Conservation (phyloP, 345 rosid genomes). For the Brassica nigra region DNA sequence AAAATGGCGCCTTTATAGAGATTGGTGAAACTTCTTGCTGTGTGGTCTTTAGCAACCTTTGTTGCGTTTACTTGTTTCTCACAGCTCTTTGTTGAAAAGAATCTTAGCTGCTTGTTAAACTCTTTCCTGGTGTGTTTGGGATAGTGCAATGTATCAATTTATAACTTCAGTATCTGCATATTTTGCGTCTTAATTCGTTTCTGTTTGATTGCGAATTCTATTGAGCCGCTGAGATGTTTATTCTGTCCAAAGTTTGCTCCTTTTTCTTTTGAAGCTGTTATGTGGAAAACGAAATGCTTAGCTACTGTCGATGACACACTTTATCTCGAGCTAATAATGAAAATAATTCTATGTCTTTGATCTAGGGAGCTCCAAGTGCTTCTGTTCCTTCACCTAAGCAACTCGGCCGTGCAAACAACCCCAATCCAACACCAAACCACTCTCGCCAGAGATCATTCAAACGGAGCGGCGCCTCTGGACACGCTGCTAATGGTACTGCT, state of each 20-base stretch:
- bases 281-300: not conserved
- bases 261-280: not conserved
- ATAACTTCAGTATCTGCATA: too few species aligned
- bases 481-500: conserved; percentile 34
- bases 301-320: not conserved
- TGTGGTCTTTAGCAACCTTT: not conserved
- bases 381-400: not conserved
- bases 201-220: not conserved
- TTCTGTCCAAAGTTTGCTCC: not conserved
- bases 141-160: too few species aligned
- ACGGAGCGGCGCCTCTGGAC: conserved; percentile 32
- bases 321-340: not conserved
- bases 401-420: not conserved
- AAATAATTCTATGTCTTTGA: not conserved
- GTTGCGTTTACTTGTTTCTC: not conserved
- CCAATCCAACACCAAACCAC: not conserved
- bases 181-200: too few species aligned
- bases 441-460: conserved; percentile 25
- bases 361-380: not conserved
- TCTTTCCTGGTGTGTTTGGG: too few species aligned
- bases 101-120: too few species aligned
- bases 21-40: not conserved
- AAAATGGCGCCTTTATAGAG: not conserved
- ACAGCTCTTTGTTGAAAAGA: too few species aligned
- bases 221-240: not conserved